Base-by-base conservation (phyloP, 768 basidiomycete genomes). In the Lentinula lateritia region DNA sequence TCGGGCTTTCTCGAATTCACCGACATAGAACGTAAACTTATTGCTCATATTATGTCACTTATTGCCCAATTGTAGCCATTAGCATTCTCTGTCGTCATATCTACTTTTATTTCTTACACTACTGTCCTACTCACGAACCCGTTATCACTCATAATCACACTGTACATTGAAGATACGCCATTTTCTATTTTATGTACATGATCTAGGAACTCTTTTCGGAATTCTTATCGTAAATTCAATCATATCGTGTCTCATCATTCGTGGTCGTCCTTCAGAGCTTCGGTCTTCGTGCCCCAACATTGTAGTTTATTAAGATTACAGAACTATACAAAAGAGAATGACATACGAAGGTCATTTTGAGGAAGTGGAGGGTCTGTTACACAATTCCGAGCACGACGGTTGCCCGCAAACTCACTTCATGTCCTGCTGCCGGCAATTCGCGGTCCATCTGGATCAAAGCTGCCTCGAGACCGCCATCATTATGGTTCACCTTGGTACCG, bases 401-500 rank as follows among this genome's bases (percentile, higher is more conserved):
- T 18, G 62, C 58, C 28, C 64, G 52, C 20, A 62, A 58, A 41
- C 61, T 62, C 35, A 46, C 55, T 23, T 58, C n/a, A 8, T 70
- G 72, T 23, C 73, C 68, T 38, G 69, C 69, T 35, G 67, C 62
- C 57, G 56, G 36, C 52, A 64, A 32, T 15, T 64, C 43, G 60
- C 64, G 43, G 59, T 58, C 48, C 52, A 63, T 54, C 18, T 54
- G 32, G 58, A 64, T 52, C 20, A 54, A 46, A 62, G 63, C 58
- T 58, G 50, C 36, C 60, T 66, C 41, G 64, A 64, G 41, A 52
- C 66, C 8, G 64, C 69, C 45, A 66, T 64, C 62, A 62, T 60
- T 76, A 80, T 67, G 78, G 80, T 66, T 81, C 62, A 62, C 76
- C 80, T 67, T 79, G 80, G 65, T 81, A 79, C n/a, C 74, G 73